Conservation (phyloP, 2,329 filamentous ascomycete species). For the Botryotinia convoluta region DNA sequence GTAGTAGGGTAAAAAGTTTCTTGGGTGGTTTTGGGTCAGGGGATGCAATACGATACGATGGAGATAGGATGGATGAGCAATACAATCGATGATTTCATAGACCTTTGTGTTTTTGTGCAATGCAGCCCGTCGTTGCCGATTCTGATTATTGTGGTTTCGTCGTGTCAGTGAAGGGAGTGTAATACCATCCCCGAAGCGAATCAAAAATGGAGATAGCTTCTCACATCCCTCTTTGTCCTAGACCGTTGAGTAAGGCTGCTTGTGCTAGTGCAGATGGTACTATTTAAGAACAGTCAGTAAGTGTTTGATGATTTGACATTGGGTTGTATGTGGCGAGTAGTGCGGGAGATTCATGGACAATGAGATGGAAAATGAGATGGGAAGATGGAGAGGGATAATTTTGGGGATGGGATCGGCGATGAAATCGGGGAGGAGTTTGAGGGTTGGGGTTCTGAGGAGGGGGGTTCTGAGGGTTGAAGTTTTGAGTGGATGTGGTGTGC, state of each 20-base stretch:
- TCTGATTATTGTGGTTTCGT: not conserved
- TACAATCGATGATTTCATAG: not conserved
- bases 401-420: no score
- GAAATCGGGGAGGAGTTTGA: no score
- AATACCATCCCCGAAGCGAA: no score
- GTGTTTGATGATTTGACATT: fast-evolving
- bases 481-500: not conserved
- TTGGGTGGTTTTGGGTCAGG: not conserved
- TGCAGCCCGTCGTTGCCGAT: not conserved
- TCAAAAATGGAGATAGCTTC: not conserved
- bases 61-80: not conserved
- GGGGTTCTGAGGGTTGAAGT: no score
- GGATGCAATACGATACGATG: not conserved
- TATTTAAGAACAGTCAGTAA: not conserved
- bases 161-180: not conserved
- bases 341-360: not conserved
- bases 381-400: no score
- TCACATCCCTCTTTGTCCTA: not conserved
- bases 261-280: not conserved
- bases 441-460: no score
- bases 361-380: not conserved
- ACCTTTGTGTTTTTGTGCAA: not conserved
- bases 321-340: not conserved
- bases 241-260: not conserved
- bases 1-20: constrained; percentile 10